A percentile compares a stretch with the other conserved stretches of the same genome.
These are phyloP conservation scores for Starmerella powellii DNA, from an alignment of 805 yeast species.

Conservation along the genomic window DNA sequence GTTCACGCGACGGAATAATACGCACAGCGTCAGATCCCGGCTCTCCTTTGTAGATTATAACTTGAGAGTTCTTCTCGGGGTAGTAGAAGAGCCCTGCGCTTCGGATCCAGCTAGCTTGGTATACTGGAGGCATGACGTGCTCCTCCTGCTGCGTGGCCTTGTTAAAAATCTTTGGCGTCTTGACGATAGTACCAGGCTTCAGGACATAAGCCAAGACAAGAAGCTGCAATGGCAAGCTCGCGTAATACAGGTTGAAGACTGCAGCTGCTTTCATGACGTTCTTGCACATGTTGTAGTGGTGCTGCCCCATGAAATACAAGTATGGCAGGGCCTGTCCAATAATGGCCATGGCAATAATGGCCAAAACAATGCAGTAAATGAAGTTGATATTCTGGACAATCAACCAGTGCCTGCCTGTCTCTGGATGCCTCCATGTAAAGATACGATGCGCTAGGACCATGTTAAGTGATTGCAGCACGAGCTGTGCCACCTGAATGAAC, in stretches of 20 bases:
- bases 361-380: conserved; percentile 43
- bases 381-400: conserved; percentile 42
- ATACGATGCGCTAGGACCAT: conserved; percentile 59
- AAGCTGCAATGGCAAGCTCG: conserved; percentile 41
- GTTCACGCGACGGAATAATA: conserved; percentile 48
- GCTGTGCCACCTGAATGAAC: conserved; percentile 45
- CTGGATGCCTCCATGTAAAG: conserved; percentile 69
- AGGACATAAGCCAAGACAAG: conserved; percentile 41
- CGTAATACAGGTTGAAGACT: conserved; percentile 38
- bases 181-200: conserved; percentile 40
- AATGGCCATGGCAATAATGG: conserved; percentile 55
- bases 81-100: conserved; percentile 48
- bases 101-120: conserved; percentile 71
- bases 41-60: conserved; percentile 33
- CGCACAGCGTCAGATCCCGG: conserved; percentile 38
- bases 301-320: conserved; percentile 39
- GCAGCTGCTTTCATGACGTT: conserved; percentile 44
- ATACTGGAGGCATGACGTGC: conserved; percentile 27
- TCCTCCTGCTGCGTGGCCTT: conserved; percentile 27
- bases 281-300: conserved; percentile 39
- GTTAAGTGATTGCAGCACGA: conserved; percentile 47
- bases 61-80: conserved; percentile 41
- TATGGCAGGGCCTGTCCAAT: conserved; percentile 52
- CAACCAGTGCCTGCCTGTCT: conserved; percentile 41
- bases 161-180: conserved; percentile 19